Evolutionary conservation across 805 yeast species (phyloP).

Genomic region (Starmera pachycereana): DNA sequence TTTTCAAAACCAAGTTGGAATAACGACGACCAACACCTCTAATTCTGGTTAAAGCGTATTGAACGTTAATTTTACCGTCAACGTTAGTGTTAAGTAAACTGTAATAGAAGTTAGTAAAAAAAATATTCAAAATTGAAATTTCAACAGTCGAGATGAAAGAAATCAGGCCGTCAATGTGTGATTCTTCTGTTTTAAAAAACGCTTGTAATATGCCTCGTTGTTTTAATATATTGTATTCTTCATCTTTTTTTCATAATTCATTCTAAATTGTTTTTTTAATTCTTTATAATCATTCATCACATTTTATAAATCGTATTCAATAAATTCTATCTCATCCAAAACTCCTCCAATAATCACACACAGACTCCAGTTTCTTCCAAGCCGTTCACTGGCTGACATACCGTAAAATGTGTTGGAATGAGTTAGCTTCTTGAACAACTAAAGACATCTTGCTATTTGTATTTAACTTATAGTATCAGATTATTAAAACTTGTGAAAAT

Average conservation of each 20-base stretch:
- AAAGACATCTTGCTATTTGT: slow-evolving; percentile 57
- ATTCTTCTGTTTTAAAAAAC: no score
- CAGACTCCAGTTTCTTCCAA: slow-evolving; percentile 1
- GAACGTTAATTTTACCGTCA: slow-evolving; percentile 99
- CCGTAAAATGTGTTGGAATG: slow-evolving; percentile 99
- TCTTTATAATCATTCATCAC: no score
- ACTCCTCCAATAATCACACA: neutral
- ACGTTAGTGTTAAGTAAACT: slow-evolving; percentile 99
- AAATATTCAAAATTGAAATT: neutral
- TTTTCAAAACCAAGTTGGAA: slow-evolving; percentile 99
- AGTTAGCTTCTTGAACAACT: slow-evolving; percentile 98
- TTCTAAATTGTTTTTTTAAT: no score
- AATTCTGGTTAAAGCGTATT: slow-evolving; percentile 99
- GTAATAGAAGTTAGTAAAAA: slow-evolving; percentile 27
- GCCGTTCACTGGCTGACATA: slow-evolving; percentile 34
- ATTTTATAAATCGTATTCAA: no score
- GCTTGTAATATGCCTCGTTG: no score
- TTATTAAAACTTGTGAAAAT: no score
- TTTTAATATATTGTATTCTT: no score
- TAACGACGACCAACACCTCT: slow-evolving; percentile 99
- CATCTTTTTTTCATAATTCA: no score
- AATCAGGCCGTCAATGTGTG: no score
- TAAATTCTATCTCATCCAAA: neutral
- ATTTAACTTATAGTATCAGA: no score
- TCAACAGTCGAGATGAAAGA: neutral